Evolutionary conservation across 306 rosid species (phyloP).

Genomic region (Spatholobus suberectus): DNA sequence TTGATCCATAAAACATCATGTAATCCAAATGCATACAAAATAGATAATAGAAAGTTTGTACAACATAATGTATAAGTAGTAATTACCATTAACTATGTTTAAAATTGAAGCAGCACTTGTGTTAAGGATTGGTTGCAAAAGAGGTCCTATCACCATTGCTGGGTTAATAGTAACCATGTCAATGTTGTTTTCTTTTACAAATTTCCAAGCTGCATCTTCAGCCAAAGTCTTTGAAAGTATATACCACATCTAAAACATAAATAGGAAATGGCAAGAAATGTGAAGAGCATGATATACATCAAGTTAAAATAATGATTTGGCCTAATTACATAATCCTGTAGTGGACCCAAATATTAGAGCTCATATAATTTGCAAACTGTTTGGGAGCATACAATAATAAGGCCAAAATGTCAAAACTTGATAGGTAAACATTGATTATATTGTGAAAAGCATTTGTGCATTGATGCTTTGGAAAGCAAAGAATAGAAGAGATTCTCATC

Average conservation of each 20-base stretch:
- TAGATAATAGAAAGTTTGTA: not conserved
- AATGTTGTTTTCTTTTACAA: constrained; percentile 66
- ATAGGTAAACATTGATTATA: not conserved
- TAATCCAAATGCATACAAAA: not conserved
- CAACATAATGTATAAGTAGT: not conserved
- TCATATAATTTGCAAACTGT: not conserved
- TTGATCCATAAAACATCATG: too few relatives aligned
- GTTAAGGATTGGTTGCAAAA: constrained; percentile 67
- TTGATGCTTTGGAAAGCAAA: not conserved
- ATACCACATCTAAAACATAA: constrained; percentile 64
- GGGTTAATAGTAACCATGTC: constrained; percentile 77
- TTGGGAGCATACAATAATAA: not conserved
- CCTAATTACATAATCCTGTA: not conserved
- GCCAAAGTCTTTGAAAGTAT: constrained; percentile 68
- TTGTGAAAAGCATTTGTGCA: not conserved
- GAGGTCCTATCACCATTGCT: constrained; percentile 73
- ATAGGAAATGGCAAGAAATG: constrained; percentile 13
- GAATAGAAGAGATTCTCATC: not conserved
- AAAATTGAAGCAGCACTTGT: constrained; percentile 57
- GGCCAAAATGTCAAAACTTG: not conserved
- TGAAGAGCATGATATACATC: not conserved
- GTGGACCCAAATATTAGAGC: not conserved
- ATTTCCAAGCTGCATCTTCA: constrained; percentile 78
- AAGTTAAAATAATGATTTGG: not conserved
- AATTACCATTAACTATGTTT: constrained; percentile 56